These are phyloP conservation scores for Annona cherimola DNA, from an alignment of 164 flowering plant genomes.

Conservation along the genomic window DNA sequence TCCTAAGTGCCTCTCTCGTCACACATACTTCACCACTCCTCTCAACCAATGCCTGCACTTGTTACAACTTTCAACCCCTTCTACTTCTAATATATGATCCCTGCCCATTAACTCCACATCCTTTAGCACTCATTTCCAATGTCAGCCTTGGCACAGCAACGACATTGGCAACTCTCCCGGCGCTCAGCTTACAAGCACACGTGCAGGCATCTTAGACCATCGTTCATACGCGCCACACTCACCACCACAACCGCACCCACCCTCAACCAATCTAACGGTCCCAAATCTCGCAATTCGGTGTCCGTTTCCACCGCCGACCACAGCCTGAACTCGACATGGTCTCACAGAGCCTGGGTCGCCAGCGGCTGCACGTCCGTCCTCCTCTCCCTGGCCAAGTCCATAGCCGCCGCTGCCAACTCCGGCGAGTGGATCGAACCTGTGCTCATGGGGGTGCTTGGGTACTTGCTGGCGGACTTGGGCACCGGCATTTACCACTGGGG, in stretches of 20 bases:
- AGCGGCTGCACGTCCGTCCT: conserved; percentile 61
- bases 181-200: not conserved
- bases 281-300: conserved; percentile 2
- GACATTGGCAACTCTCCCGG: conserved; percentile 16
- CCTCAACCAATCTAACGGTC: not conserved
- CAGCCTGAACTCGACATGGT: conserved; percentile 49
- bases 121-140: conserved; percentile 17
- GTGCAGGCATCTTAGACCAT: not conserved
- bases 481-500: conserved; percentile 93
- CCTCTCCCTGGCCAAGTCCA: conserved; percentile 44
- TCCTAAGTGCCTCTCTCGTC: no score
- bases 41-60: no score
- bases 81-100: not conserved
- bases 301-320: conserved; percentile 25
- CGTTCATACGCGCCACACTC: conserved; percentile 12
- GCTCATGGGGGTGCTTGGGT: conserved; percentile 56
- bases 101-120: not conserved
- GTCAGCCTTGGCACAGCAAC: conserved; percentile 38
- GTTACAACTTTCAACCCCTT: no score
- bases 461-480: conserved; percentile 65
- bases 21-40: no score
- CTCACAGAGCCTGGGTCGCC: conserved; percentile 80
- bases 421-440: conserved; percentile 41
- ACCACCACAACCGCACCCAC: conserved; percentile 2
- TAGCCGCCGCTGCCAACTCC: conserved; percentile 14